Base-by-base conservation (phyloP, 2,329 filamentous ascomycete species). In the Neonectria ditissima region DNA sequence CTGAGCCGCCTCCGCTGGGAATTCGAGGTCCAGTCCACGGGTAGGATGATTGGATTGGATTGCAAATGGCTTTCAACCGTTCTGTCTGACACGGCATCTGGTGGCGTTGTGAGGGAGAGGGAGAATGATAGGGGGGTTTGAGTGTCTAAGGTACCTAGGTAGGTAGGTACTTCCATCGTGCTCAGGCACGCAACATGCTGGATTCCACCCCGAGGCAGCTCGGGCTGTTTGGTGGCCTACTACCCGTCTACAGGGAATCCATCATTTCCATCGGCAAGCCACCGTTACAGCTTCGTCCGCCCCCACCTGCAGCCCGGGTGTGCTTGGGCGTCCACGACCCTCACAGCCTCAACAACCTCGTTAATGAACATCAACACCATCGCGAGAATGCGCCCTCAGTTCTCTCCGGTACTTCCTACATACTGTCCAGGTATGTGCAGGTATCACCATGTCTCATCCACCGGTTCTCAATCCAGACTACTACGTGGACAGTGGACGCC, bases 231-330 rank as follows among this genome's bases (percentile, higher is more conserved):
- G 41, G 7, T n/a, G 44, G 45, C 14, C 45, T 48, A 11, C 45
- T 48, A 11, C 24, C 26, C 28, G n/a, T 18, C 14, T 32, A 32
- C 47, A 50, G 47, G 47, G 47, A 30, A 20, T 18, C 24, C 24
- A 48, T 16, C 43, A 47, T 24, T 50, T 50, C 28, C 16, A 30
- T 20, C 47, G n/a, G 28, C 47, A 50, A 30, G 47, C 47, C 47
- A 50, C 47, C 26, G 28, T 50, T 32, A 50, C 26, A 50, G 47
- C 47, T 9, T 47, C 44, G 22, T 45, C 20, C 22, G 20, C 43
- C 43, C 20, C 22, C 22, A 22, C 43, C 22, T 45, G 43, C 14
- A 37, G 34, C 16, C 34, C 5, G 34, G 14, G 14, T 37, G 28
- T 30, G 28, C 28, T 30, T 30, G 28, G 28, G 28, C 28, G 9